Conservation (phyloP, 495 filamentous ascomycete species). For the Trichocladium uniseriatum region DNA sequence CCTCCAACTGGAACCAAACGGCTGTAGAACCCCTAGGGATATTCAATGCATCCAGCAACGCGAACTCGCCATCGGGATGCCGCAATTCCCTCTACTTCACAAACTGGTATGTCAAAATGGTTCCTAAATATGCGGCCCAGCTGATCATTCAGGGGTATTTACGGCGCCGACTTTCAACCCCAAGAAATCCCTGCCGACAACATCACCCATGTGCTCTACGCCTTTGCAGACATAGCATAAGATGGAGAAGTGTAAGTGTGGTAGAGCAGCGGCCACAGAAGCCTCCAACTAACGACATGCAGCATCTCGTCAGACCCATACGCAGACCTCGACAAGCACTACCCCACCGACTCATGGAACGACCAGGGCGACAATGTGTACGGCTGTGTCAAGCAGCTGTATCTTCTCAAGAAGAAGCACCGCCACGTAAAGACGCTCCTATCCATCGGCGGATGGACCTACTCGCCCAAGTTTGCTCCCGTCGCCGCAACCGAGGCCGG, state of each 20-base stretch:
- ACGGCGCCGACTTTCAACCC: conserved; percentile 64
- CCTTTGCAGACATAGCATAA: conserved; percentile 73
- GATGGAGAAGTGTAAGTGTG: conserved; percentile 69
- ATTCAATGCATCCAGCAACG: background rate
- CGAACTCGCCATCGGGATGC: conserved; percentile 4
- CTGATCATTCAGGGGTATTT: conserved; percentile 52
- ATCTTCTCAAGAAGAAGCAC: conserved; percentile 71
- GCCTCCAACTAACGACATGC: background rate
- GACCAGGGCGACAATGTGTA: conserved; percentile 60
- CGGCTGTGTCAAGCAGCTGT: conserved; percentile 78
- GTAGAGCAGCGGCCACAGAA: background rate
- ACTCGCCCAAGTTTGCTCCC: conserved; percentile 67
- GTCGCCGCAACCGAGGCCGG: conserved; percentile 51
- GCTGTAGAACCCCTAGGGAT: too few relatives aligned
- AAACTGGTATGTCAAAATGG: conserved; percentile 36
- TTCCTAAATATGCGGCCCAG: conserved; percentile 23
- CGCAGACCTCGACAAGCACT: conserved; percentile 66
- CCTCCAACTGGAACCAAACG: too few relatives aligned
- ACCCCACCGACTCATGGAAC: conserved; percentile 60
- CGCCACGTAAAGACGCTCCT: conserved; percentile 74
- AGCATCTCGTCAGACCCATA: conserved; percentile 45
- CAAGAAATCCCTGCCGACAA: conserved; percentile 68
- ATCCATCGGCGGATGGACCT: conserved; percentile 86
- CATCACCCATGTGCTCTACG: conserved; percentile 76
- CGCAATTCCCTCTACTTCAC: conserved; percentile 39